Base-by-base conservation (phyloP, 306 rosid genomes). In the Quercus bicolor region DNA sequence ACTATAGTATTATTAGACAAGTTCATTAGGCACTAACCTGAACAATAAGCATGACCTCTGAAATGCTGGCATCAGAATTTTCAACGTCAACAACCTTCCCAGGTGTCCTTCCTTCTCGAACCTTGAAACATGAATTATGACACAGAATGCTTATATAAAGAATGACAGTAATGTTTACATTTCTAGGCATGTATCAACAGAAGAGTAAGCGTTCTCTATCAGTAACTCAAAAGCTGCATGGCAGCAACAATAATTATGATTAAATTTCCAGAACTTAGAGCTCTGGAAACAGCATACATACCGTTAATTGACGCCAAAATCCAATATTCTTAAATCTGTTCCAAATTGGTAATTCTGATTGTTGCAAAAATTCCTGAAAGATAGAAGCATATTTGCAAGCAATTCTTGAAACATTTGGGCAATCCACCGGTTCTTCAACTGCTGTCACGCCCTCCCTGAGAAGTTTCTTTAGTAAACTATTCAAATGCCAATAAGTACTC, bases 381-480 rank as follows among this genome's bases (percentile, higher is more conserved):
- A 90, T 90, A 33, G 93, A 81, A 75, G 98, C 97, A 84, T 89
- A 93, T 81, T 89, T 86, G 87, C 89, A 78, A 64, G 94, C 90
- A 79, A 91, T 83, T 43, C 75, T 59, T 43, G 98, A 95, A 86
- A 93, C 94, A 72, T 95, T 93, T 75, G 97, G 96, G 84, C 99
- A 93, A 89, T 91, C 90, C 62, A 84, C 82, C 54, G 97, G 93
- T 84, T 91, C 98, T 83, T 91, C 96, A 72, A 95, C 98, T 70
- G 98, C 99, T 75, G 99, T 91, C 64, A 93, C 93, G 76, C 99
- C 99, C 84, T 95, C 98, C 98, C 99, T 93, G 88, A 43, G 37
- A 82, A 62, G 28, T 61, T 82, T 80, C 75, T 51, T 86, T 64
- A 85, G 87, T 69, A 81, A 76, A 73, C 55, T 69, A 43, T 74